Evolutionary conservation across 495 filamentous ascomycete genomes (phyloP).

Genomic region (Talaromyces ruber): DNA sequence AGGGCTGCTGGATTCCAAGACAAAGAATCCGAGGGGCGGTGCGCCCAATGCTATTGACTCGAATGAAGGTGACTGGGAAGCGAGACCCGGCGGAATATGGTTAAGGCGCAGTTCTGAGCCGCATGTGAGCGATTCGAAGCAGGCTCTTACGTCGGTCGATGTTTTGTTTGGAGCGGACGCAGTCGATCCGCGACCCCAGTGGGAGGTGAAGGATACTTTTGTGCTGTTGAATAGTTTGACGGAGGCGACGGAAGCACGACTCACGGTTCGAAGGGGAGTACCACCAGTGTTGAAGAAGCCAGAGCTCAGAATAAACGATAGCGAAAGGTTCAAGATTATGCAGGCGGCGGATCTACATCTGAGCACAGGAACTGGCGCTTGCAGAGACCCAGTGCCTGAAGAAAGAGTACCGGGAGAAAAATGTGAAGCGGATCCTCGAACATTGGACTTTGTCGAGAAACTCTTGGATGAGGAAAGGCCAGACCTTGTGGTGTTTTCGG

Average conservation of each 20-base stretch:
- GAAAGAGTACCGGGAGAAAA: conserved; percentile 55
- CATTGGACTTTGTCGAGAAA: conserved; percentile 76
- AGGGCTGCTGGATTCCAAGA: conserved; percentile 44
- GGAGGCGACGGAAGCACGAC: conserved; percentile 54
- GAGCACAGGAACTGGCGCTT: conserved; percentile 76
- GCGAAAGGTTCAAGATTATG: conserved; percentile 96
- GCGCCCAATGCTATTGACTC: conserved; percentile 16
- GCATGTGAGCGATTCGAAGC: conserved; percentile 69
- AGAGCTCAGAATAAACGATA: conserved; percentile 65
- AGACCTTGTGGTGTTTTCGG: conserved; percentile 81
- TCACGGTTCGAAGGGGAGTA: conserved; percentile 69
- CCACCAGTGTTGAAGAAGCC: conserved; percentile 52
- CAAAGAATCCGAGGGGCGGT: conserved; percentile 7
- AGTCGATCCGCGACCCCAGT: conserved; percentile 76
- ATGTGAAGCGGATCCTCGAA: conserved; percentile 87
- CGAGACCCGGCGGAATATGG: conserved; percentile 75
- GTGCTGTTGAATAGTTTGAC: conserved; percentile 56
- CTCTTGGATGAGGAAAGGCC: conserved; percentile 87
- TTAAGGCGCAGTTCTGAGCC: conserved; percentile 68
- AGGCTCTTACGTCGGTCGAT: conserved; percentile 76
- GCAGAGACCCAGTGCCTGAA: conserved; percentile 73
- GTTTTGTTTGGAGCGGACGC: conserved; percentile 91
- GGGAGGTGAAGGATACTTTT: conserved; percentile 65
- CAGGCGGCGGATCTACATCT: conserved; percentile 88
- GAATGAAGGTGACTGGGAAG: conserved; percentile 64